Evolutionary conservation across 345 rosid genomes (phyloP).

Genomic region (Dimocarpus longan): DNA sequence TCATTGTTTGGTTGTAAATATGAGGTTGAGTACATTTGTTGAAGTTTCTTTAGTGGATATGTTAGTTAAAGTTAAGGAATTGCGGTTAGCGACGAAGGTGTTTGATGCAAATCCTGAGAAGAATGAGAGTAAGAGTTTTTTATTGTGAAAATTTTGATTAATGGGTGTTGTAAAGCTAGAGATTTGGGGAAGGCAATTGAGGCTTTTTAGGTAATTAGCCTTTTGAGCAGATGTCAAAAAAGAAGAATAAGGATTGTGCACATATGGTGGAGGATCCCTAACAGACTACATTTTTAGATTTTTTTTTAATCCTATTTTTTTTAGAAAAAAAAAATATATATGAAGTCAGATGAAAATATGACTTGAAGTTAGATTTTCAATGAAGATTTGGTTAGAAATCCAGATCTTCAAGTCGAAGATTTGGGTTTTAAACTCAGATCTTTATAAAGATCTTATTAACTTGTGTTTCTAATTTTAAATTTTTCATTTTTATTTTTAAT

Average conservation of each 20-base stretch:
- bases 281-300: too few species aligned
- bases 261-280: too few species aligned
- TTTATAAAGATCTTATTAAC: too few species aligned
- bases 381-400: too few species aligned
- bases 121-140: conserved; percentile 32
- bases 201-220: conserved; percentile 40
- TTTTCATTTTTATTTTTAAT: too few species aligned
- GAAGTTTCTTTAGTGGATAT: conserved; percentile 49
- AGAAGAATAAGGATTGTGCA: background rate
- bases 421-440: too few species aligned
- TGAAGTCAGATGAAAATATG: too few species aligned
- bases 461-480: too few species aligned
- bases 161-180: conserved; percentile 52
- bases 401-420: too few species aligned
- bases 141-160: conserved; percentile 68
- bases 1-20: conserved; percentile 44
- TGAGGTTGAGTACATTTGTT: conserved; percentile 47
- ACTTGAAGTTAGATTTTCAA: too few species aligned
- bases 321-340: too few species aligned
- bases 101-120: conserved; percentile 62
- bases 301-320: too few species aligned
- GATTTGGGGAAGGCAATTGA: conserved; percentile 45
- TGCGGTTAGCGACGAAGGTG: conserved; percentile 39
- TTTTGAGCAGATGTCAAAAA: conserved; percentile 54
- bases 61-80: conserved; percentile 46